Conservation (phyloP, 495 filamentous ascomycete species). For the Aspergillus funiculosus region DNA sequence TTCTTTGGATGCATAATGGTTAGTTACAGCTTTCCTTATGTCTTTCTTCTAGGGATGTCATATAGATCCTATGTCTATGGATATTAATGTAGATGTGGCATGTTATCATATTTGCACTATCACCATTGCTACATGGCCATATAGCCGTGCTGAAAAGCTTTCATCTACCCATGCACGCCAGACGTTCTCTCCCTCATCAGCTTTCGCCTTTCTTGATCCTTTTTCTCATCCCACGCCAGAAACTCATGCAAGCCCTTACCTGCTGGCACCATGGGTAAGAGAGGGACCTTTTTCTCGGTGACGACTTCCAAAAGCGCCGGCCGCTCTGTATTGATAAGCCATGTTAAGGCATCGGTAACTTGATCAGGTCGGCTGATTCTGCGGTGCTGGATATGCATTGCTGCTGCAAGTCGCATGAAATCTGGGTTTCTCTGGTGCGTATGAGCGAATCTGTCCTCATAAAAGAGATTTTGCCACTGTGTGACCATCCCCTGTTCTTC, state of each 20-base stretch:
- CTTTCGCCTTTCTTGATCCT: conserved; percentile 66
- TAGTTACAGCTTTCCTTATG: too few relatives aligned
- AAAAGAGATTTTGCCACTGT: conserved; percentile 92
- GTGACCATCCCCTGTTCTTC: conserved; percentile 95
- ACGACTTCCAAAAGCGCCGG: conserved; percentile 63
- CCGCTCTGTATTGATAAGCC: conserved; percentile 79
- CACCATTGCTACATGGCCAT: too few relatives aligned
- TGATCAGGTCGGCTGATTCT: too few relatives aligned
- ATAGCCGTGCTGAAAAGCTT: too few relatives aligned
- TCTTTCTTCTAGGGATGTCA: too few relatives aligned
- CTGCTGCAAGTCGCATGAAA: conserved; percentile 73
- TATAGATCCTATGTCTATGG: too few relatives aligned
- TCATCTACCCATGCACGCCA: too few relatives aligned
- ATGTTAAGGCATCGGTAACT: too few relatives aligned
- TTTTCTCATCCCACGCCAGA: conserved; percentile 80
- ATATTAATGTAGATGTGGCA: too few relatives aligned
- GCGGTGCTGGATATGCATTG: too few relatives aligned
- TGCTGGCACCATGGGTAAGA: conserved; percentile 91
- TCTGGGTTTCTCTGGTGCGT: conserved; percentile 87
- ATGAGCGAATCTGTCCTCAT: conserved; percentile 84
- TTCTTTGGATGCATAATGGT: too few relatives aligned
- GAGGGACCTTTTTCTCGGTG: conserved; percentile 83
- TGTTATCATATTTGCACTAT: too few relatives aligned
- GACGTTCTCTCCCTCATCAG: conserved; percentile 59
- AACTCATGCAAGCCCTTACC: conserved; percentile 90